These are phyloP conservation scores for Torrubiella hemipterigena DNA, from an alignment of 2,329 filamentous ascomycete species.

Conservation along the genomic window DNA sequence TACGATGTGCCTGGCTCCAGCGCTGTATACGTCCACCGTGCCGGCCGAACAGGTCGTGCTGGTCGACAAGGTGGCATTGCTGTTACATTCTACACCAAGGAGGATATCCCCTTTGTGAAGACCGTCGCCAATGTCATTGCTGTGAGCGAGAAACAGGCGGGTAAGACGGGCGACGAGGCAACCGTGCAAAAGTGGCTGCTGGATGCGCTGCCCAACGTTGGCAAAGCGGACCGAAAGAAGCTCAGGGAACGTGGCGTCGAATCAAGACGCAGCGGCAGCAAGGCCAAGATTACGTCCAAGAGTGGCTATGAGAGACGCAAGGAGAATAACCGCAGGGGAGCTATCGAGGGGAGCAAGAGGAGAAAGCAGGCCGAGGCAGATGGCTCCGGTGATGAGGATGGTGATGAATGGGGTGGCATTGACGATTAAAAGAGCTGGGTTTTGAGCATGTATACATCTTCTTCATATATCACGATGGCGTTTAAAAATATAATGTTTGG, in stretches of 20 bases:
- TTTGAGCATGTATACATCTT: no score
- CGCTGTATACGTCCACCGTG: slow-evolving; percentile 85
- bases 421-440: no score
- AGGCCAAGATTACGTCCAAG: slow-evolving; percentile 68
- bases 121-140: slow-evolving; percentile 88
- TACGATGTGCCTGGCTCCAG: slow-evolving; percentile 92
- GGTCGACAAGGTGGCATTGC: slow-evolving; percentile 80
- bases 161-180: slow-evolving; percentile 37
- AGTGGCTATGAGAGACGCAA: slow-evolving; percentile 60
- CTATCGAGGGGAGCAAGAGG: slow-evolving; percentile 49
- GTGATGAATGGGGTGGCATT: slow-evolving; percentile 35
- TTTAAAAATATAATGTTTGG: no score
- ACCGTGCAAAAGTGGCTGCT: slow-evolving; percentile 76
- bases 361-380: slow-evolving; percentile 25
- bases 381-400: slow-evolving; percentile 16
- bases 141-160: slow-evolving; percentile 62
- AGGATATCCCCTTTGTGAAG: slow-evolving; percentile 82
- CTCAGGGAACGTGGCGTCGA: slow-evolving; percentile 75
- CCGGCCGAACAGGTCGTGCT: slow-evolving; percentile 80
- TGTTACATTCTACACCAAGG: slow-evolving; percentile 90
- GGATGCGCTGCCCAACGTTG: slow-evolving; percentile 71
- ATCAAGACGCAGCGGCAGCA: slow-evolving; percentile 37
- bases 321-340: slow-evolving; percentile 55
- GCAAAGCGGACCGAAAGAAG: slow-evolving; percentile 72
- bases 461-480: no score